phyloP scores from a whole-genome alignment of 805 yeast species.

The Sugiyamaella marilandica region DNA sequence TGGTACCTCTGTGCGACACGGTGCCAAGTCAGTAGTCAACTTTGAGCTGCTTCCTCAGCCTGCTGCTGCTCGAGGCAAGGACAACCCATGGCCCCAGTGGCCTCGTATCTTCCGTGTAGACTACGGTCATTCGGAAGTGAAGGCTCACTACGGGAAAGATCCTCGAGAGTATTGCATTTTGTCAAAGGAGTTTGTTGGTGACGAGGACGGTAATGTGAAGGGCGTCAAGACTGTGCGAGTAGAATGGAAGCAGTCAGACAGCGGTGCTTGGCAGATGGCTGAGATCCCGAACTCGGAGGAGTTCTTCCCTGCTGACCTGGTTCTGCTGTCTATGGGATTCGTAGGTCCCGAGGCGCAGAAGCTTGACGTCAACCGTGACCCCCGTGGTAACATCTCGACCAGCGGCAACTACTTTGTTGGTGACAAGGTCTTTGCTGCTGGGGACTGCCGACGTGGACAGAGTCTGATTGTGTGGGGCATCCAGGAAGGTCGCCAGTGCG shows the following conservation, averaged over 20 bases:
- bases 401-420: conserved; percentile 63
- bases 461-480: conserved; percentile 98
- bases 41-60: conserved; percentile 95
- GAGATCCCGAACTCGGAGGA: conserved; percentile 95
- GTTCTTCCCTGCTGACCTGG: conserved; percentile 90
- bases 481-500: conserved; percentile 99
- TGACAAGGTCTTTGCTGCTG: conserved; percentile 85
- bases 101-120: conserved; percentile 96
- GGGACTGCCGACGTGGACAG: conserved; percentile 99
- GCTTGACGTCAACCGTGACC: conserved; percentile 59
- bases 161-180: conserved; percentile 95
- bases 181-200: conserved; percentile 93
- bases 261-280: conserved; percentile 99
- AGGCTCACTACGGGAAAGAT: conserved; percentile 91
- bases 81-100: conserved; percentile 99
- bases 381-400: conserved; percentile 69
- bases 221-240: conserved; percentile 96
- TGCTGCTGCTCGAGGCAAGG: conserved; percentile 76
- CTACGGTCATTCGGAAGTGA: conserved; percentile 95
- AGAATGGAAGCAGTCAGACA: conserved; percentile 93
- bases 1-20: conserved; percentile 96
- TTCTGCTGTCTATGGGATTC: conserved; percentile 93
- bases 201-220: conserved; percentile 89
- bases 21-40: conserved; percentile 89
- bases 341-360: conserved; percentile 90